phyloP scores from a whole-genome alignment of 2,329 filamentous ascomycete genomes.

The Drechslerella stenobrocha region DNA sequence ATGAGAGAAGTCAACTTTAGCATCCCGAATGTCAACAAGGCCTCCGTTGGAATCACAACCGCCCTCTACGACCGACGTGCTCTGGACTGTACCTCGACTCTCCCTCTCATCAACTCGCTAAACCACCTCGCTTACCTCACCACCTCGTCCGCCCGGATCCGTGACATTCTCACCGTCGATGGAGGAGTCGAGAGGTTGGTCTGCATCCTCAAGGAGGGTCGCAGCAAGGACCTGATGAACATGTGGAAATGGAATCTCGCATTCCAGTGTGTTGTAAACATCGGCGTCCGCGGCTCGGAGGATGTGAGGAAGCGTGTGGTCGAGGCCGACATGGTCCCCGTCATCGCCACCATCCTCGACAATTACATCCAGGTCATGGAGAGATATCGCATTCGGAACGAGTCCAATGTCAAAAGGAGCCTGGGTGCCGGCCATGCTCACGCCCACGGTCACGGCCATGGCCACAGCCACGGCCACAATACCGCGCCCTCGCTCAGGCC shows the following conservation, averaged over 20 bases:
- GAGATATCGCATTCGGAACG: slow-evolving; percentile 81
- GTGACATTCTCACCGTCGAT: slow-evolving; percentile 97
- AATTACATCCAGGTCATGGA: slow-evolving; percentile 98
- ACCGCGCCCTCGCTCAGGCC: slow-evolving; percentile 55
- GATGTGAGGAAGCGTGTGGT: slow-evolving; percentile 91
- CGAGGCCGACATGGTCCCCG: slow-evolving; percentile 97
- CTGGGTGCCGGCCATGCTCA: slow-evolving; percentile 54
- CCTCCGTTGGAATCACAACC: slow-evolving; percentile 96
- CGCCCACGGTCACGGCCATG: slow-evolving; percentile 27
- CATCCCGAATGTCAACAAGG: slow-evolving; percentile 99
- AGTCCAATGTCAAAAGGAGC: slow-evolving; percentile 73
- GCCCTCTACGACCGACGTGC: slow-evolving; percentile 96
- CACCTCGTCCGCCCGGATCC: slow-evolving; percentile 93
- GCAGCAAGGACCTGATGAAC: slow-evolving; percentile 98
- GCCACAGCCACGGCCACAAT: slow-evolving; percentile 48
- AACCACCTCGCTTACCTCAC: slow-evolving; percentile 99
- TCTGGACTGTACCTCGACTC: slow-evolving; percentile 95
- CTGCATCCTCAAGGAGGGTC: slow-evolving; percentile 95
- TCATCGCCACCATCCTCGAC: slow-evolving; percentile 96
- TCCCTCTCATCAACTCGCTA: slow-evolving; percentile 96
- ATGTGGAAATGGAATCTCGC: slow-evolving; percentile 99
- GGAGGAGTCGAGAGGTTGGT: slow-evolving; percentile 94
- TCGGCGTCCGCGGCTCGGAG: slow-evolving; percentile 93
- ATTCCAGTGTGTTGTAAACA: slow-evolving; percentile 98
- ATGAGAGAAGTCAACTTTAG: slow-evolving; percentile 99